Evolutionary conservation across 371 early-diverging fungal genomes (phyloP), one percentile per base, ranked within the genome.

Genomic region (Mucor plumbeus): DNA sequence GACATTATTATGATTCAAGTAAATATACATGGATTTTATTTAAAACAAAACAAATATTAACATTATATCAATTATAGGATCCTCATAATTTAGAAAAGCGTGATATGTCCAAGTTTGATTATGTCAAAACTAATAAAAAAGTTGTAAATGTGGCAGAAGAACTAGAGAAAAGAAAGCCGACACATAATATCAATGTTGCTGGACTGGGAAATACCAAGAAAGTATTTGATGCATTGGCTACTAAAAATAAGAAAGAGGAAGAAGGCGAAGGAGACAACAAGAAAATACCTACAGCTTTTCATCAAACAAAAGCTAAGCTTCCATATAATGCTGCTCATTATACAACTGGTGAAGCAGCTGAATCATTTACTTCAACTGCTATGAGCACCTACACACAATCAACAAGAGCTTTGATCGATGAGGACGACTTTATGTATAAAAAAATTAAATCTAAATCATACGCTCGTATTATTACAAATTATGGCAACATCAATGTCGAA

Each of bases 1-100:
- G 98, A 98, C 72, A 85, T 98, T 48, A 94, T 98, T 53, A 91
- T 90, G 64, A 76, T 95, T 40, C 93, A 93, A 78, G 88, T 86
- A 80, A 26, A 26, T 26, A 26, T 26, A 26, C 26, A 26, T 26
- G 26, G 26, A 26, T 26, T 26, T 3, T 26, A 26, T 26, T 26
- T 3, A 26, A 26, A 26, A 26, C 26, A 3, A 26, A 26, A 26
- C 26, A 70, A n/a, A 55, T 10, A 53, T 4, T 11, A 34, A 26
- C 11, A 6, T 13, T 15, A 33, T 4, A 33, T 14, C 13, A 10
- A 15, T 34, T 19, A 34, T 39, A 94, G 86, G 96, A 98, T 72
- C 97, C 97, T 57, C 92, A 92, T 67, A 88, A 94, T 57, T 70
- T 96, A 5, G 85, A 85, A 53, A 85, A 80, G 17, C 78, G 89